Conservation (phyloP, 2,329 filamentous ascomycete genomes). For the Pseudogymnoascus verrucosus region DNA sequence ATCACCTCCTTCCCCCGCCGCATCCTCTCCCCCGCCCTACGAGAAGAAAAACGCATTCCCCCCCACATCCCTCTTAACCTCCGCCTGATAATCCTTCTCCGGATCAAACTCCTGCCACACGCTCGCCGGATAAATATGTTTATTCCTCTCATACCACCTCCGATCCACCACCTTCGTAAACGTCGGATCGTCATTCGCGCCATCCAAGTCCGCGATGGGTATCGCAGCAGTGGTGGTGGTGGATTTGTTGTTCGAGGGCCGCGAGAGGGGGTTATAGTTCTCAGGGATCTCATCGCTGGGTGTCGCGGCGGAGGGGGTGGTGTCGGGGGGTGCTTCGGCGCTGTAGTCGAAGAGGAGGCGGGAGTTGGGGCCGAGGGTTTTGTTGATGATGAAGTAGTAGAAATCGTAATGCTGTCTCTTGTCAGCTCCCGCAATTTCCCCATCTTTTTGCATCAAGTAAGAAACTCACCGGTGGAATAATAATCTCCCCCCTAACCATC, state of each 20-base stretch:
- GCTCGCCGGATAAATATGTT: constrained; percentile 95
- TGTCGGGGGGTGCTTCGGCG: constrained; percentile 36
- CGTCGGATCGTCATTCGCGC: constrained; percentile 66
- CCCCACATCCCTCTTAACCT: constrained; percentile 72
- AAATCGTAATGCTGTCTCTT: constrained; percentile 80
- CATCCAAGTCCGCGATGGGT: constrained; percentile 55
- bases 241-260: constrained; percentile 27
- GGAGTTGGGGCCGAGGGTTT: constrained; percentile 64
- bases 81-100: constrained; percentile 71
- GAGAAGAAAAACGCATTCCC: constrained; percentile 93
- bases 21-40: constrained; percentile 16
- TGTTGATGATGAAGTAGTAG: constrained; percentile 94
- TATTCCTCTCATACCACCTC: constrained; percentile 94
- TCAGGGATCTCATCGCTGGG: constrained; percentile 16
- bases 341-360: constrained; percentile 69
- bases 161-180: constrained; percentile 92
- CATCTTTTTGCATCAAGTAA: no score
- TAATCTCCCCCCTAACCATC: constrained; percentile 81
- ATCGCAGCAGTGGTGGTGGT: constrained; percentile 11
- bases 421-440: constrained; percentile 16
- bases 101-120: constrained; percentile 94
- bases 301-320: constrained; percentile 9
- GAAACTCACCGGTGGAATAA: constrained; percentile 85
- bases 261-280: constrained; percentile 33
- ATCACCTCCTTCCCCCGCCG: neutral